These are phyloP conservation scores for Populus trichocarpa DNA, from an alignment of 441 rosid species.

Conservation along the genomic window DNA sequence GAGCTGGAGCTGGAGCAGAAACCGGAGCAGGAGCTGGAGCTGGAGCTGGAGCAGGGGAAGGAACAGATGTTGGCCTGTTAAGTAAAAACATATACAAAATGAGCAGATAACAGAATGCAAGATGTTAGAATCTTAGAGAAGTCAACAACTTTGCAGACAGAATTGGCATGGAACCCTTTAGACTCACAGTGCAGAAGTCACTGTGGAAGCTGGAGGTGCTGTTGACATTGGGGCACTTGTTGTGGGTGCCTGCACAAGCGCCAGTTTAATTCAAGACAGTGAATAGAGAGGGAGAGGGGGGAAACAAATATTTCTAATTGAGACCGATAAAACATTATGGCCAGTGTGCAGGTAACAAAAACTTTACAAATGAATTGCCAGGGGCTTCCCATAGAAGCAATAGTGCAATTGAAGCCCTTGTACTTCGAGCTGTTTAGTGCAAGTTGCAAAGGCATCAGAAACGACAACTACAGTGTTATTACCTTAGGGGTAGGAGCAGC, in stretches of 20 bases:
- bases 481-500: conserved; percentile 51
- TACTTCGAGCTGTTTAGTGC: background rate
- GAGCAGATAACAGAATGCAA: background rate
- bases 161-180: background rate
- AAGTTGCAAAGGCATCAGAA: background rate
- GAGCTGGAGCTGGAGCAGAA: too few species aligned
- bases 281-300: background rate
- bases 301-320: background rate
- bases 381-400: background rate
- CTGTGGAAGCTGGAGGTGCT: conserved; percentile 33
- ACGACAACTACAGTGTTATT: background rate
- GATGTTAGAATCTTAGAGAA: background rate
- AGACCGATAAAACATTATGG: background rate
- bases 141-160: background rate
- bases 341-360: background rate
- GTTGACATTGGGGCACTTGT: conserved; percentile 33
- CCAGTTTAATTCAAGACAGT: background rate
- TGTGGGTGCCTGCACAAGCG: conserved; percentile 38
- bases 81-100: background rate
- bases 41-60: background rate
- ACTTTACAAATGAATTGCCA: background rate
- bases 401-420: background rate
- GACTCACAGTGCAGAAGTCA: conserved; percentile 34
- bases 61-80: conserved; percentile 28
- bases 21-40: too few species aligned